Conservation (phyloP, 2,329 filamentous ascomycete genomes). For the Emmonsiellopsis sp. region DNA sequence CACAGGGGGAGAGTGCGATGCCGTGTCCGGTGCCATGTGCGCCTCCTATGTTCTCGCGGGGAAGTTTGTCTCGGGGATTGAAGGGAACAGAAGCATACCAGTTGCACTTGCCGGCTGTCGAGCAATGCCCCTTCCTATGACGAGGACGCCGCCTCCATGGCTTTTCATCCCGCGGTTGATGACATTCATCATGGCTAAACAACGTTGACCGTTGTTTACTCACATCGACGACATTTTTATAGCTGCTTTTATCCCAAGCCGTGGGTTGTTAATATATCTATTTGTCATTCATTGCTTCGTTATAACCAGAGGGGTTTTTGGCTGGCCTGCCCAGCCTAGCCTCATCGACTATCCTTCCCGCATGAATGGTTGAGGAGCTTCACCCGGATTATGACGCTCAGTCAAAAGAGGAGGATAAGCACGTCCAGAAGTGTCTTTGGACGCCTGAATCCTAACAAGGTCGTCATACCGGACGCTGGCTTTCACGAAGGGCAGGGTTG, state of each 20-base stretch:
- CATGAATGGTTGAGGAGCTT: not conserved
- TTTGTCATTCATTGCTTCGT: not conserved
- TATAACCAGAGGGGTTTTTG: not conserved
- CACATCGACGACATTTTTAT: not conserved
- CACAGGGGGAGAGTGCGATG: too few relatives aligned
- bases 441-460: conserved; percentile 16
- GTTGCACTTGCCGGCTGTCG: too few relatives aligned
- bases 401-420: conserved; percentile 13
- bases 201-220: not conserved
- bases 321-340: not conserved
- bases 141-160: too few relatives aligned
- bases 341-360: conserved; percentile 1
- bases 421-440: conserved; percentile 19
- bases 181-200: too few relatives aligned
- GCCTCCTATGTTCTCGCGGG: too few relatives aligned
- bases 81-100: too few relatives aligned
- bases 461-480: conserved; percentile 9
- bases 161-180: too few relatives aligned
- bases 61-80: too few relatives aligned
- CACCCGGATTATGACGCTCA: conserved; percentile 14
- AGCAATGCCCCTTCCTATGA: too few relatives aligned
- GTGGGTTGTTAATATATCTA: not conserved
- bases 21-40: too few relatives aligned
- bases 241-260: not conserved
- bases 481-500: conserved; percentile 6